Evolutionary conservation across 768 basidiomycete genomes (phyloP).

Genomic region (Suillus ampliporus): DNA sequence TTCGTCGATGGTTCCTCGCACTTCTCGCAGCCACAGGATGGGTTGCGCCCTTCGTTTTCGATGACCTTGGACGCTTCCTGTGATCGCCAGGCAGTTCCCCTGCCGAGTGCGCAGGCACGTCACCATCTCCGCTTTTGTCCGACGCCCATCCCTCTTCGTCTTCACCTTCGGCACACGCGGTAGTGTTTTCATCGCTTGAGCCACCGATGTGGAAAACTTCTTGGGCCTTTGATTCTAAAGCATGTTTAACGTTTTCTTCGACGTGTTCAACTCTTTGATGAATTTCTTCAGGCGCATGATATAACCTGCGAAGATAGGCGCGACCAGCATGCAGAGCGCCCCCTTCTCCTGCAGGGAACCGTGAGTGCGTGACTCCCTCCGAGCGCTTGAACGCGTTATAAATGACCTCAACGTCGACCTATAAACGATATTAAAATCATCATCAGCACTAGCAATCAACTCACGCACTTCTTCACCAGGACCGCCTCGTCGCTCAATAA

Average conservation of each 20-base stretch:
- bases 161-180: conserved; percentile 27
- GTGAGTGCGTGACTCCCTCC: conserved; percentile 13
- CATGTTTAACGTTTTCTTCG: conserved; percentile 22
- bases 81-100: conserved; percentile 16
- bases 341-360: conserved; percentile 7
- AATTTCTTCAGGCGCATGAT: conserved; percentile 21
- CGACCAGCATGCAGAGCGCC: conserved; percentile 13
- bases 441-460: conserved; percentile 8
- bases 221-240: conserved; percentile 20
- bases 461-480: conserved; percentile 70
- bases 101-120: conserved; percentile 17
- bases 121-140: conserved; percentile 48
- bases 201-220: conserved; percentile 11
- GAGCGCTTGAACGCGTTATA: conserved; percentile 43
- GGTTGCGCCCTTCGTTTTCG: conserved; percentile 21
- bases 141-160: conserved; percentile 72
- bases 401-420: conserved; percentile 72
- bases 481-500: conserved; percentile 65
- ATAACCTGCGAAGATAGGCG: conserved; percentile 20
- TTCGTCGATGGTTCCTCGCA: conserved; percentile 19
- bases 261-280: conserved; percentile 33
- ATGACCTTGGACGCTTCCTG: conserved; percentile 33
- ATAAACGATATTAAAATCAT: conserved; percentile 17
- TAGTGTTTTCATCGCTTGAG: conserved; percentile 16
- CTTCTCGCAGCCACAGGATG: conserved; percentile 10